Percentiles rank a stretch among this genome's conserved stretches.
These are phyloP conservation scores for Hypoxylon fuscum DNA, from an alignment of 495 filamentous ascomycete species.

Conservation along the genomic window DNA sequence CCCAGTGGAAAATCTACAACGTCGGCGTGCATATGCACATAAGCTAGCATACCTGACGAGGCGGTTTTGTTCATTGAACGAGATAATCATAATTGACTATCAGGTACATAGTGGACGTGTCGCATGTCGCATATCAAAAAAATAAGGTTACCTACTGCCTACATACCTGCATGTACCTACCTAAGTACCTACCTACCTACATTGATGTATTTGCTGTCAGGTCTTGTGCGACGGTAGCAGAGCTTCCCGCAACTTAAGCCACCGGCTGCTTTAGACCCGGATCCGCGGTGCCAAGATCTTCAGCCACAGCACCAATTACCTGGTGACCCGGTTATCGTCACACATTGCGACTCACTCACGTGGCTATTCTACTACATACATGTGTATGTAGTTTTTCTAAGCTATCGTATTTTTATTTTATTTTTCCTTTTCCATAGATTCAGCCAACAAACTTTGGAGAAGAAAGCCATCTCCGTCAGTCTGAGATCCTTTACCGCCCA, in stretches of 20 bases:
- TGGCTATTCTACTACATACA: constrained; percentile 20
- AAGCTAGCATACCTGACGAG: neutral
- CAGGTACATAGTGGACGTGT: too few relatives aligned
- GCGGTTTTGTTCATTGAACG: constrained; percentile 8
- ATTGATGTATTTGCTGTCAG: constrained; percentile 1
- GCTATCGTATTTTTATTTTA: neutral
- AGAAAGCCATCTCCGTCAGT: constrained; percentile 22
- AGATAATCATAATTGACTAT: constrained; percentile 30
- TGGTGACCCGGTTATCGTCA: constrained; percentile 27
- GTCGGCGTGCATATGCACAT: constrained; percentile 35
- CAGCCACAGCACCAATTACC: constrained; percentile 20
- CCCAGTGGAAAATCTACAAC: too few relatives aligned
- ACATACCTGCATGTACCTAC: too few relatives aligned
- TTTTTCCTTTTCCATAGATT: neutral
- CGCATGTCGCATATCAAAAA: constrained; percentile 30
- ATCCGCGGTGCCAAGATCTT: constrained; percentile 33
- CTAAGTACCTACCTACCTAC: too few relatives aligned
- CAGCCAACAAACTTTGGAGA: constrained; percentile 12
- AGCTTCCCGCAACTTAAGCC: neutral
- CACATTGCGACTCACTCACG: constrained; percentile 33
- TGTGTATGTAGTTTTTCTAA: too few relatives aligned
- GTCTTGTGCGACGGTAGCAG: constrained; percentile 23
- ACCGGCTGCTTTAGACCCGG: constrained; percentile 13
- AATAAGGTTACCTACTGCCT: too few relatives aligned
- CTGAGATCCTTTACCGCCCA: constrained; percentile 5